Percentiles rank a stretch among this genome's conserved stretches.
Conservation (phyloP, 768 basidiomycete genomes). For the Phylloporus sp. region DNA sequence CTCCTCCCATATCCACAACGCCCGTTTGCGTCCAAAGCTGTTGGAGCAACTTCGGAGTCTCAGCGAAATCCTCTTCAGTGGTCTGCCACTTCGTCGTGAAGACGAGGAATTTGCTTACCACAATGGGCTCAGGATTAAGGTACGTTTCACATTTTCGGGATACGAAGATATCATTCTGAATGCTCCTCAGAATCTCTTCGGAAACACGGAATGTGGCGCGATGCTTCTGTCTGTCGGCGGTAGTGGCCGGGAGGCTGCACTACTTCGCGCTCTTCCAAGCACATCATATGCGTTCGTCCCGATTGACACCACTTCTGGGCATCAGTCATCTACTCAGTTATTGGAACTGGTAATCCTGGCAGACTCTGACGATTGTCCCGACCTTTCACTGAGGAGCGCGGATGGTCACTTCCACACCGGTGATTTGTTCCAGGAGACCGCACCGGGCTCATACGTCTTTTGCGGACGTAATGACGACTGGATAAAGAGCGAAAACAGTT, state of each 20-base stretch:
- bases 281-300: constrained; percentile 68
- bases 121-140: constrained; percentile 61
- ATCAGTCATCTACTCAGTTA: constrained; percentile 53
- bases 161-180: constrained; percentile 19
- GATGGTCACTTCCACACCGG: constrained; percentile 81
- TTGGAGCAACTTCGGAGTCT: constrained; percentile 52
- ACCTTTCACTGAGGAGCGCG: constrained; percentile 47
- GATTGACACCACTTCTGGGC: constrained; percentile 41
- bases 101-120: constrained; percentile 69
- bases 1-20: constrained; percentile 54
- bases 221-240: constrained; percentile 62
- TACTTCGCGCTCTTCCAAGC: constrained; percentile 57
- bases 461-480: constrained; percentile 79
- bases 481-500: constrained; percentile 78
- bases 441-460: constrained; percentile 56
- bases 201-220: constrained; percentile 76
- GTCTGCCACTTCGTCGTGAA: constrained; percentile 59
- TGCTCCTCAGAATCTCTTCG: constrained; percentile 62
- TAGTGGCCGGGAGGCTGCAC: constrained; percentile 44
- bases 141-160: constrained; percentile 33
- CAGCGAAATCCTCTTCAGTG: constrained; percentile 64
- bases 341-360: constrained; percentile 69
- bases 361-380: constrained; percentile 67
- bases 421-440: constrained; percentile 69
- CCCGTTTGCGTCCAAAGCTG: constrained; percentile 58